Percentiles rank a stretch among this genome's conserved stretches.
phyloP scores from a whole-genome alignment of 371 early-diverging fungal species.

The Actinomucor elegans region DNA sequence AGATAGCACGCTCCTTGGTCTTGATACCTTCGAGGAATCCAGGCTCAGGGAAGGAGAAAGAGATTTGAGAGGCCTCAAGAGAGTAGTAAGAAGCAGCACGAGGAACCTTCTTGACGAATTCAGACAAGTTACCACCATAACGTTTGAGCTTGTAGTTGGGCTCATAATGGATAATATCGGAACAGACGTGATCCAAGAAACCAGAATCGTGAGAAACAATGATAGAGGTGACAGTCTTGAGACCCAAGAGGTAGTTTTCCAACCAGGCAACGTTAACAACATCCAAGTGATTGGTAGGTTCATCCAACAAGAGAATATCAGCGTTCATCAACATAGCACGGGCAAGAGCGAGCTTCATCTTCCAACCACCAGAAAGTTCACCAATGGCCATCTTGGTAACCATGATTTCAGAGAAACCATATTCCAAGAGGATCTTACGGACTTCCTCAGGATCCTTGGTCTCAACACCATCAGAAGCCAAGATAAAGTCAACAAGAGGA shows the following conservation, averaged over 20 bases:
- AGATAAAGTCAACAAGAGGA: conserved; percentile 67
- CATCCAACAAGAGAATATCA: conserved; percentile 86
- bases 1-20: conserved; percentile 68
- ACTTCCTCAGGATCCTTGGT: conserved; percentile 51
- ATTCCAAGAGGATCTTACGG: conserved; percentile 55
- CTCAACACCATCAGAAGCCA: conserved; percentile 55
- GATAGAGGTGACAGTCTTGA: conserved; percentile 74
- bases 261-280: conserved; percentile 80
- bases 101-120: conserved; percentile 78
- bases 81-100: conserved; percentile 77
- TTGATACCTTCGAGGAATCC: conserved; percentile 73
- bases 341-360: conserved; percentile 86
- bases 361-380: conserved; percentile 86
- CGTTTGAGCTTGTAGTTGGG: conserved; percentile 71
- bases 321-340: conserved; percentile 82
- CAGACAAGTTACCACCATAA: conserved; percentile 82
- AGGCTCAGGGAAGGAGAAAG: conserved; percentile 70
- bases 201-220: conserved; percentile 90
- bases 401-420: conserved; percentile 72
- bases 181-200: conserved; percentile 85
- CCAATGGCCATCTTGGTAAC: conserved; percentile 62
- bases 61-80: conserved; percentile 54
- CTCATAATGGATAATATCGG: conserved; percentile 81
- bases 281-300: conserved; percentile 93
- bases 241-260: conserved; percentile 71